Conservation (phyloP, 2,329 filamentous ascomycete species). For the Ascocoryne sarcoides region DNA sequence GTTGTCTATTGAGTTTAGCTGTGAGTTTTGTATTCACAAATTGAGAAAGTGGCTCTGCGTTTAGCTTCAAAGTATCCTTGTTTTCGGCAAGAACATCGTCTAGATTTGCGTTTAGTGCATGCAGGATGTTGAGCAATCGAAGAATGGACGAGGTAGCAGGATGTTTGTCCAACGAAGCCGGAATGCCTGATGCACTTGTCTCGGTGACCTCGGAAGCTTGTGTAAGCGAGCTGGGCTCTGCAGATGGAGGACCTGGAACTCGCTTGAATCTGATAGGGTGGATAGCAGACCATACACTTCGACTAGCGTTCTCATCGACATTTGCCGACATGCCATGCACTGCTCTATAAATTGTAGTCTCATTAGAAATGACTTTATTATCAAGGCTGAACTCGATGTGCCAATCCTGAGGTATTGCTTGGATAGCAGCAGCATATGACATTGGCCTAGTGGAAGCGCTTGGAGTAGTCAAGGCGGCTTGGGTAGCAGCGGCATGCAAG, state of each 20-base stretch:
- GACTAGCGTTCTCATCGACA: conserved; percentile 56
- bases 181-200: conserved; percentile 52
- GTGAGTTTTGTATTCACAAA: conserved; percentile 99
- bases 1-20: conserved; percentile 90
- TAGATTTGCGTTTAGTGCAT: conserved; percentile 86
- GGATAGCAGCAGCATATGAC: conserved; percentile 78
- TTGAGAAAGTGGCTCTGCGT: conserved; percentile 76
- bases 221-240: conserved; percentile 57
- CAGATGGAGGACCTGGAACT: conserved; percentile 71
- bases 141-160: conserved; percentile 82
- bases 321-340: conserved; percentile 56
- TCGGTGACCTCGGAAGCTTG: conserved; percentile 42
- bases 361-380: conserved; percentile 72
- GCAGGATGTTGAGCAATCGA: conserved; percentile 77
- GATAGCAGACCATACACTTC: conserved; percentile 82
- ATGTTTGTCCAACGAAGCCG: conserved; percentile 73
- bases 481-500: conserved; percentile 31
- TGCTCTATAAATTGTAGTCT: conserved; percentile 92
- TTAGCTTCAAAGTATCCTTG: conserved; percentile 60
- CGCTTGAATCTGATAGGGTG: conserved; percentile 90
- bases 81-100: conserved; percentile 82
- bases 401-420: conserved; percentile 81
- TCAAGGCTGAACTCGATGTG: conserved; percentile 93
- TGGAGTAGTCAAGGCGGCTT: conserved; percentile 32
- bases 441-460: conserved; percentile 53